phyloP scores from a whole-genome alignment of 148 eudicot genomes.

The Silene conica region DNA sequence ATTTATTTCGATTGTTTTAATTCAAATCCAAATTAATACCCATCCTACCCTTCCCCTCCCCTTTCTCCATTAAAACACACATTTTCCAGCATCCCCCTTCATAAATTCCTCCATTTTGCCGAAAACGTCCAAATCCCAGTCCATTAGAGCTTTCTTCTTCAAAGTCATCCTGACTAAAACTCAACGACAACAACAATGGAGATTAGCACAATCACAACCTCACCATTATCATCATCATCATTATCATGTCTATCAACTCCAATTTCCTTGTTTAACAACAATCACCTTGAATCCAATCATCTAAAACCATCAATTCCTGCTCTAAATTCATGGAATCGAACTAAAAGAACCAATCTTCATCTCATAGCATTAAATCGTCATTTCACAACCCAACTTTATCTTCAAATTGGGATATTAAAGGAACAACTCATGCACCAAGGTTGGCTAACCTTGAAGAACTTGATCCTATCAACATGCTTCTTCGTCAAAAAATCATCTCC shows the following conservation, averaged over 20 bases:
- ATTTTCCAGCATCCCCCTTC: too few relatives aligned
- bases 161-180: neutral
- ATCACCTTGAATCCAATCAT: slow-evolving; percentile 16
- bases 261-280: slow-evolving; percentile 25
- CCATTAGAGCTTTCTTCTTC: neutral
- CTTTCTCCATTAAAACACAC: too few relatives aligned
- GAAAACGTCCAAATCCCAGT: neutral
- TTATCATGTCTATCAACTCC: slow-evolving; percentile 19
- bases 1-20: too few relatives aligned
- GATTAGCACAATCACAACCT: slow-evolving; percentile 31
- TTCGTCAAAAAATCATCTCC: too few relatives aligned
- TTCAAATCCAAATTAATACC: too few relatives aligned
- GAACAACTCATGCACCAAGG: slow-evolving; percentile 42
- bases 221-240: slow-evolving; percentile 20
- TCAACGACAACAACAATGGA: slow-evolving; percentile 29
- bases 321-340: slow-evolving; percentile 2
- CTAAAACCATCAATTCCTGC: slow-evolving; percentile 19
- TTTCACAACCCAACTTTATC: slow-evolving; percentile 32
- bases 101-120: too few relatives aligned
- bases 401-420: slow-evolving; percentile 48
- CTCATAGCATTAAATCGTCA: slow-evolving; percentile 28
- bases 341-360: neutral
- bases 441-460: slow-evolving; percentile 84
- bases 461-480: slow-evolving; percentile 89
- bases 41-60: too few relatives aligned